Base-by-base conservation (phyloP, 768 basidiomycete genomes). In the Russula foetens region DNA sequence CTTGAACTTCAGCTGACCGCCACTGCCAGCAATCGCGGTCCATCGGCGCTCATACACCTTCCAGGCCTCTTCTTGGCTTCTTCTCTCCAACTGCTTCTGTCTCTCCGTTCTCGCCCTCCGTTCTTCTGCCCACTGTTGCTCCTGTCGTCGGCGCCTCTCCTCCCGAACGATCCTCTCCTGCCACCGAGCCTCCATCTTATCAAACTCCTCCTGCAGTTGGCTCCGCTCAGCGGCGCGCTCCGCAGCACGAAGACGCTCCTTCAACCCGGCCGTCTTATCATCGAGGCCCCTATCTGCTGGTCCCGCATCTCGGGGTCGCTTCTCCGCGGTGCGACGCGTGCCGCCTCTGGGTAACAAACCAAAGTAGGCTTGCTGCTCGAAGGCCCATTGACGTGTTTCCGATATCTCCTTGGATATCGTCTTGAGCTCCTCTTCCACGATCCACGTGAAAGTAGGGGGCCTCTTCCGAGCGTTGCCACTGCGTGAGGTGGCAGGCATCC, bases 371-470 rank as follows among this genome's bases (percentile, higher is more conserved):
- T 83, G 84, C 67, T 84, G 83, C 65, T 83, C 77, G 49, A 77
- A 71, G 51, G 88, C 81, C 87, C 88, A 88, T 56, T 80, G 77
- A 55, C 85, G 81, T 33, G 82, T 83, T 66, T 77, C 81, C 67
- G 75, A 75, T 63, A 74, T 76, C 62, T 76, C 74, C 58, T 74
- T 76, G 47, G 74, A 74, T 57, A 75, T 73, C 47, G 74, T 74
- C 58, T 74, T 69, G 45, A 73, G 71, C 63, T 81, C 80, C 69
- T 85, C 82, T 60, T 84, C 79, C 52, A 77, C 75, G 7, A 80
- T 80, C 75, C 77, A 74, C 28, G 74, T 67, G 57, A 69, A 71
- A 24, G 66, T 68, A 61, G 73, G 66, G 47, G 70, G 71, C 61
- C 70, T 67, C 60, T 45, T 56, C 69, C 73, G 71, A 4, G 65